Conservation (phyloP, 768 basidiomycete species). For the Suillus placidus region DNA sequence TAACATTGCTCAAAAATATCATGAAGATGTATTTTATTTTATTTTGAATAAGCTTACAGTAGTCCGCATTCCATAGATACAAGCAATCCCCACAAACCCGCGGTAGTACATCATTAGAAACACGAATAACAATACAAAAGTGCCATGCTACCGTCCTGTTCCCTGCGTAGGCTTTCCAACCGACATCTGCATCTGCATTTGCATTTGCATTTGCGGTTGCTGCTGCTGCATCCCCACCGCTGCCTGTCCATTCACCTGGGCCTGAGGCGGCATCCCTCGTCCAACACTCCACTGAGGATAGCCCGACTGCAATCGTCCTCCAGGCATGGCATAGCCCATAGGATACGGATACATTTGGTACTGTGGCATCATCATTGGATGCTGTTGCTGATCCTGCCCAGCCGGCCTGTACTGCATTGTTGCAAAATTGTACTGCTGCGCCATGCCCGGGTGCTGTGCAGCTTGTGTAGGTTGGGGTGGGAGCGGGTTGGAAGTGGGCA, state of each 20-base stretch:
- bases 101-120: conserved; percentile 11
- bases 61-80: conserved; percentile 1
- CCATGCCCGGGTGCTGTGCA: conserved; percentile 29
- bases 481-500: conserved; percentile 26
- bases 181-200: conserved; percentile 22
- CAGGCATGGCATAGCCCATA: conserved; percentile 24
- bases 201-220: conserved; percentile 16
- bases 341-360: conserved; percentile 32
- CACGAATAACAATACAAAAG: conserved; percentile 9
- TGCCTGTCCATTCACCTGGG: conserved; percentile 25
- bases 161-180: conserved; percentile 38
- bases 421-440: conserved; percentile 38
- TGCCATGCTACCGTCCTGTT: conserved; percentile 34
- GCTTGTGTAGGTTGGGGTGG: conserved; percentile 27
- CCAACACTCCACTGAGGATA: conserved; percentile 31
- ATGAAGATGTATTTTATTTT: neutral
- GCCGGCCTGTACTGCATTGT: conserved; percentile 34
- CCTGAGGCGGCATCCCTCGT: conserved; percentile 22
- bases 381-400: conserved; percentile 35
- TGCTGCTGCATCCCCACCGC: conserved; percentile 32
- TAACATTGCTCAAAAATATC: neutral
- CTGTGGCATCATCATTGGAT: conserved; percentile 33
- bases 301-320: conserved; percentile 20
- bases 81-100: conserved; percentile 3
- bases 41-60: conserved; percentile 8